Percentiles rank a stretch among this genome's conserved stretches.
Evolutionary conservation across 2,329 filamentous ascomycete genomes (phyloP).

Genomic region (Nakataea oryzae): DNA sequence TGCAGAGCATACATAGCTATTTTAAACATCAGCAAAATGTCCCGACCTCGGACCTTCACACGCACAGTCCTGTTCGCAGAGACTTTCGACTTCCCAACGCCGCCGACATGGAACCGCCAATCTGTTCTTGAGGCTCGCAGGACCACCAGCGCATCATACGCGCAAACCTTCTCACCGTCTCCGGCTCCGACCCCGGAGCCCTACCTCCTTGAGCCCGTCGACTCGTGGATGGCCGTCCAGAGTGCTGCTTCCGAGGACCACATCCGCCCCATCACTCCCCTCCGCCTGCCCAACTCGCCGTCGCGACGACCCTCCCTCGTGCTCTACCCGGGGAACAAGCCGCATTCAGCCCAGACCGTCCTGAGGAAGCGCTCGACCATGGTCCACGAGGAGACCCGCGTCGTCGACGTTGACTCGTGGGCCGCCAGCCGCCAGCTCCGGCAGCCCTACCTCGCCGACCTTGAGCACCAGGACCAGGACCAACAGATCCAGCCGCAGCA

Average conservation of each 20-base stretch:
- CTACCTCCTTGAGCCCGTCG: not conserved
- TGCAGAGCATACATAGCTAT: no score
- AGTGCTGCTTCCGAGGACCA: not conserved
- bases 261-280: not conserved
- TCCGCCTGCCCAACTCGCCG: not conserved
- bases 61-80: constrained; percentile 2
- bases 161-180: not conserved
- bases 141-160: not conserved
- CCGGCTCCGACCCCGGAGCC: not conserved
- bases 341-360: not conserved
- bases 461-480: not conserved
- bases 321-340: not conserved
- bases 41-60: not conserved
- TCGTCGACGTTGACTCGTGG: not conserved
- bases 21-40: no score
- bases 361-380: not conserved
- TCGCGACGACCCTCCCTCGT: no score
- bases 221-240: not conserved
- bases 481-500: not conserved
- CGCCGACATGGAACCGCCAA: not conserved
- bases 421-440: not conserved
- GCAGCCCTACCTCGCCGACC: not conserved
- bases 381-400: not conserved
- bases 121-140: not conserved
- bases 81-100: constrained; percentile 1